Percentiles rank a stretch among this genome's conserved stretches.
Evolutionary conservation across 169 alveolate genomes (phyloP).

Genomic region (Plasmodium billcollinsi): DNA sequence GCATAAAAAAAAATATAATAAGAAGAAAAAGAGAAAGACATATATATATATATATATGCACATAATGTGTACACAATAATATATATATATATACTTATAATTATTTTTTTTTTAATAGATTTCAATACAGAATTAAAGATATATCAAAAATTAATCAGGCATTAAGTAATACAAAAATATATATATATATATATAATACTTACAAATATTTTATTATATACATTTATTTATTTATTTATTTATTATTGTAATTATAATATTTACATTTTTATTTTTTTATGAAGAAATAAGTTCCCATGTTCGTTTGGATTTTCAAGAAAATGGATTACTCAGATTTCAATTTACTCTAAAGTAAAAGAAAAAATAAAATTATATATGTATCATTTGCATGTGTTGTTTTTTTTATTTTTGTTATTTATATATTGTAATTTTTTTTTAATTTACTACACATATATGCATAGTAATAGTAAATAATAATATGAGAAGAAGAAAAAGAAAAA

Average conservation of each 20-base stretch:
- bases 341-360: constrained; percentile 52
- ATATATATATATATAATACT: background rate
- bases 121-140: constrained; percentile 46
- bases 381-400: background rate
- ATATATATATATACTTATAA: background rate
- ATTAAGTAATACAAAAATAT: constrained; percentile 22
- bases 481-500: too few species aligned
- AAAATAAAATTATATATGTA: background rate
- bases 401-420: background rate
- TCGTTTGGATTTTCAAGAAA: constrained; percentile 71
- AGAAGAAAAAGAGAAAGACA: too few species aligned
- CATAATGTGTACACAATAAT: background rate
- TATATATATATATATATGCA: background rate
- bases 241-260: too few species aligned
- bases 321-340: constrained; percentile 55
- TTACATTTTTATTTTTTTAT: too few species aligned
- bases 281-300: constrained; percentile 71
- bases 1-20: too few species aligned
- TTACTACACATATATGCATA: background rate
- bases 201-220: background rate
- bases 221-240: background rate
- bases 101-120: constrained; percentile 21
- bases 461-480: background rate
- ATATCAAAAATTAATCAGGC: constrained; percentile 63
- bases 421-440: background rate